phyloP scores from a whole-genome alignment of 768 basidiomycete species.

The Leccinum arenicola region DNA sequence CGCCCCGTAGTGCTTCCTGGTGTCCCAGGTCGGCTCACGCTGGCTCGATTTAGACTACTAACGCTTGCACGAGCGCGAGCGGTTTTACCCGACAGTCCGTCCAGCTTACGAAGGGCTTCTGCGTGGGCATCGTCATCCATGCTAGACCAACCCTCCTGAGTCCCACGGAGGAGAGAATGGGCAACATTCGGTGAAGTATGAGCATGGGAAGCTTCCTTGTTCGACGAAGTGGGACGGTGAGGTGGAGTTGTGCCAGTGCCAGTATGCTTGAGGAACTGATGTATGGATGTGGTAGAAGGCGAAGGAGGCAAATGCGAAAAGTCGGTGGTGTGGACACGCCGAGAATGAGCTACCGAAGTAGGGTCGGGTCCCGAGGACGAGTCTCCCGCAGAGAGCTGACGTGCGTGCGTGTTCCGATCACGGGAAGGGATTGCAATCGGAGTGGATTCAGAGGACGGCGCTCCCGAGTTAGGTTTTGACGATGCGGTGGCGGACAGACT shows the following conservation, averaged over 20 bases:
- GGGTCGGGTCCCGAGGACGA: constrained; percentile 54
- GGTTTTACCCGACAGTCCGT: constrained; percentile 78
- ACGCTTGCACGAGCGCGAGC: constrained; percentile 77
- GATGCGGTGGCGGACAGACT: constrained; percentile 41
- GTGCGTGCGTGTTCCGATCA: constrained; percentile 47
- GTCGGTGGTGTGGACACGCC: constrained; percentile 69
- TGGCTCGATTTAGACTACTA: constrained; percentile 64
- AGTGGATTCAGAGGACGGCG: constrained; percentile 16
- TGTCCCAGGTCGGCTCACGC: constrained; percentile 70
- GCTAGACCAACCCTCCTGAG: constrained; percentile 87
- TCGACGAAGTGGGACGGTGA: constrained; percentile 33
- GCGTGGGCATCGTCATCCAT: constrained; percentile 86
- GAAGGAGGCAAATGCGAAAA: constrained; percentile 91
- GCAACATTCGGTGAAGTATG: constrained; percentile 66
- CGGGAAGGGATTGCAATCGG: constrained; percentile 24
- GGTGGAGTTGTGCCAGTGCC: constrained; percentile 38
- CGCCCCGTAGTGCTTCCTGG: constrained; percentile 57
- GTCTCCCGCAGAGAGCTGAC: constrained; percentile 68
- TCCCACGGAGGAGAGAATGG: constrained; percentile 81
- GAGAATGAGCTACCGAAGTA: constrained; percentile 45
- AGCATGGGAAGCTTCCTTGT: constrained; percentile 38
- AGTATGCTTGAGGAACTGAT: constrained; percentile 70
- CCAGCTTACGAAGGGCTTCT: constrained; percentile 89
- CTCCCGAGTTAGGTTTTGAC: constrained; percentile 26
- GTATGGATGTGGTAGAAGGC: constrained; percentile 86